Percentiles rank a stretch among this genome's conserved stretches.
Conservation (phyloP, 306 rosid species). For the Coriaria nepalensis region DNA sequence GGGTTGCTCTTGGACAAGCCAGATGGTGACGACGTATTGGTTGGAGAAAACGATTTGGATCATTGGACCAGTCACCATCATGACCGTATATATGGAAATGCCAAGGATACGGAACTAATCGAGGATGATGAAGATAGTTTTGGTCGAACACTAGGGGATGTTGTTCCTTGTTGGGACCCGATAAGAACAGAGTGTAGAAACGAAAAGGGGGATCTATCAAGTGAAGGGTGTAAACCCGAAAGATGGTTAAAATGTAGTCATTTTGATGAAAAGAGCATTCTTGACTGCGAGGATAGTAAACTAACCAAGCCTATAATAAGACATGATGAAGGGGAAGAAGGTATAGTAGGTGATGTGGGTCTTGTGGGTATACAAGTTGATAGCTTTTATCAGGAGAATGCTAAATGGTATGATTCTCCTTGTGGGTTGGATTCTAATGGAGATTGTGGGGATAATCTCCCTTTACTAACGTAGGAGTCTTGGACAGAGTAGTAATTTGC, state of each 20-base stretch:
- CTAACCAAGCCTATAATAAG: constrained; percentile 63
- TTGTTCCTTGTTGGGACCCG: constrained; percentile 79
- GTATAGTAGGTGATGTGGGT: constrained; percentile 74
- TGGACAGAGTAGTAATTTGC: constrained; percentile 41
- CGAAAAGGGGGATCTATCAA: constrained; percentile 50
- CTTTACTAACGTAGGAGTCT: constrained; percentile 27
- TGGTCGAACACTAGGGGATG: constrained; percentile 69
- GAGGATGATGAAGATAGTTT: constrained; percentile 95
- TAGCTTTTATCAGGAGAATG: constrained; percentile 80
- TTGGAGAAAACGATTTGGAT: constrained; percentile 87
- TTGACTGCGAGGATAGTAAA: constrained; percentile 87
- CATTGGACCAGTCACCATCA: constrained; percentile 86
- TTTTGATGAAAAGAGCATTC: constrained; percentile 81
- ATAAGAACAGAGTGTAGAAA: constrained; percentile 64
- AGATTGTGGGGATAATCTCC: constrained; percentile 73
- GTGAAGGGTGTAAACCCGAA: constrained; percentile 74
- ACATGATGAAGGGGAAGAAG: constrained; percentile 69
- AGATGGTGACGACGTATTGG: constrained; percentile 60
- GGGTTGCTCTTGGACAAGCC: constrained; percentile 57
- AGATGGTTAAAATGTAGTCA: constrained; percentile 93
- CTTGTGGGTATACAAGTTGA: constrained; percentile 93
- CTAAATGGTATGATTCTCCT: constrained; percentile 98
- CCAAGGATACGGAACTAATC: constrained; percentile 78
- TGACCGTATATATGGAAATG: constrained; percentile 63
- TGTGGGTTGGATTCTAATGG: constrained; percentile 81